Conservation (phyloP, 1,139 yeast genomes). For the Yamadazyma membranifaciens region DNA sequence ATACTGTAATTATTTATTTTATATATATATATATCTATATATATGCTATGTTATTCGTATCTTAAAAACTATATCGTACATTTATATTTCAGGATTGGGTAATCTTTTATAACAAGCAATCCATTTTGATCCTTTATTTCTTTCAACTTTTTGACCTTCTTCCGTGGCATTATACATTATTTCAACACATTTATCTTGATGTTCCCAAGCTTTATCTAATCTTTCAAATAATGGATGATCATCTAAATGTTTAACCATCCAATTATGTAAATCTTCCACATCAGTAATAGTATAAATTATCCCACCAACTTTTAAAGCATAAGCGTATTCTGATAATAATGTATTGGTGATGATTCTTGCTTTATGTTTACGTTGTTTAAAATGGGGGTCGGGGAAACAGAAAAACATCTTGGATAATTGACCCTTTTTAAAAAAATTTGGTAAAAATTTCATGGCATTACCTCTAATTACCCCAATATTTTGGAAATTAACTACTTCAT, state of each 20-base stretch:
- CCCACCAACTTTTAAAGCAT: conserved; percentile 83
- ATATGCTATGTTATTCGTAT: not conserved
- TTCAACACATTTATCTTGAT: conserved; percentile 72
- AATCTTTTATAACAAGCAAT: conserved; percentile 85
- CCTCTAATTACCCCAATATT: conserved; percentile 91
- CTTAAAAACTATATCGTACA: not conserved
- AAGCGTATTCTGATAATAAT: conserved; percentile 87
- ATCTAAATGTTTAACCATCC: conserved; percentile 95
- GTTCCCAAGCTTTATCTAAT: conserved; percentile 76
- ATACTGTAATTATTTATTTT: conserved; percentile 9
- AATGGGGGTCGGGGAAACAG: conserved; percentile 99
- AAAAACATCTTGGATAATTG: conserved; percentile 90
- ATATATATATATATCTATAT: conserved; percentile 3
- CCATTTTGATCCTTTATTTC: conserved; percentile 85
- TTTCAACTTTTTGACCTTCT: conserved; percentile 93
- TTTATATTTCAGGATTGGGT: conserved; percentile 49
- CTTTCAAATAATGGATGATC: conserved; percentile 90
- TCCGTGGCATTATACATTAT: conserved; percentile 92
- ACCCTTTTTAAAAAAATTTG: conserved; percentile 82
- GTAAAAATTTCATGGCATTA: conserved; percentile 95
- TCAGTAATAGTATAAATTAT: conserved; percentile 92
- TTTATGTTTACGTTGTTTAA: conserved; percentile 94
- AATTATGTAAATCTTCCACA: conserved; percentile 85
- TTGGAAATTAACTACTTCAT: conserved; percentile 46
- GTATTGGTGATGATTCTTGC: conserved; percentile 94